These are phyloP conservation scores for Solanum tarijense DNA, from an alignment of 257 asterid genomes.

Conservation along the genomic window DNA sequence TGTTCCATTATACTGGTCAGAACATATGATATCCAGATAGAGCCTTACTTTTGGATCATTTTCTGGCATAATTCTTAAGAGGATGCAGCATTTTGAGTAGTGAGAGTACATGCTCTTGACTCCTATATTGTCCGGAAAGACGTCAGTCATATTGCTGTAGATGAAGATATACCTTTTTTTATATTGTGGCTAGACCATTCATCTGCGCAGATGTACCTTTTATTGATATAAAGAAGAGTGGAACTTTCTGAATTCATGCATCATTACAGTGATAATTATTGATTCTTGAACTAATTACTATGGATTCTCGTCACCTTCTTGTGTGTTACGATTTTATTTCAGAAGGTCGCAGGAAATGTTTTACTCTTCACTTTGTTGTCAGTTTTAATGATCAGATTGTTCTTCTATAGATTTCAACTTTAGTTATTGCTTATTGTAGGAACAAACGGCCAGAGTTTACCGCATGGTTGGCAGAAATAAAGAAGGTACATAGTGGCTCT, in stretches of 20 bases:
- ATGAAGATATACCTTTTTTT: not conserved
- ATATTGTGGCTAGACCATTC: not conserved
- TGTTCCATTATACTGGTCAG: not conserved
- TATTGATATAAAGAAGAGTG: not conserved
- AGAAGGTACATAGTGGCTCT: slow-evolving; percentile 38
- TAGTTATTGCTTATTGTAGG: slow-evolving; percentile 32
- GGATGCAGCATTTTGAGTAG: not conserved
- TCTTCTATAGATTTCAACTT: not conserved
- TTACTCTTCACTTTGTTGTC: not conserved
- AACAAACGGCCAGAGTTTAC: slow-evolving; percentile 94
- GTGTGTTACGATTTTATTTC: not conserved
- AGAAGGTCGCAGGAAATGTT: not conserved
- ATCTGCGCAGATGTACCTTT: not conserved
- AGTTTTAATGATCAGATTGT: not conserved
- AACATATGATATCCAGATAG: not conserved
- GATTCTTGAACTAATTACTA: not conserved
- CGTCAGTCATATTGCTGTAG: not conserved
- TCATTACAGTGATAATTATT: not conserved
- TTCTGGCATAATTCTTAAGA: not conserved
- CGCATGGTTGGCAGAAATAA: slow-evolving; percentile 87
- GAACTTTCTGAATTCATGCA: not conserved
- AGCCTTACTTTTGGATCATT: not conserved
- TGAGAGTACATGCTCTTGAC: not conserved
- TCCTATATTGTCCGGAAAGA: not conserved
- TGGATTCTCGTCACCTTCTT: not conserved